Evolutionary conservation across 345 rosid species (phyloP), one percentile per base, ranked within the genome.

Genomic region (Hibiscus trionum): DNA sequence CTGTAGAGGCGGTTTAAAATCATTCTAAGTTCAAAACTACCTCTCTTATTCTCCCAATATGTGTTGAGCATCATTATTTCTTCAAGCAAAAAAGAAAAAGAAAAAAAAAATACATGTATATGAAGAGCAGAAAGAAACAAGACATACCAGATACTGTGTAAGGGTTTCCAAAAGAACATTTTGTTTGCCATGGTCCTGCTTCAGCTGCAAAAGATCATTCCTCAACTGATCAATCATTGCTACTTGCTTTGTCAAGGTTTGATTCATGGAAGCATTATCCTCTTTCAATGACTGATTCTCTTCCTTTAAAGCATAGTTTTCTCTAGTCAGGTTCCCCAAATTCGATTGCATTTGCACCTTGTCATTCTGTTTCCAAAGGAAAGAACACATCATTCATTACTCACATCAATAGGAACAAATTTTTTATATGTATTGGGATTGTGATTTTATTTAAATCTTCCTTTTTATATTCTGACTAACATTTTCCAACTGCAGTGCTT

Each of bases 251-350:
- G 21, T 24, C 74, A 71, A 46, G 33, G 56, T 61, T 15, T 16
- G 27, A 26, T 71, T n/a, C 74, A 71, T 71, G 2, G 0, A 21
- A 14, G 55, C 39, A 58, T 59, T 59, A 46, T 27, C 74, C 9
- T 6, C n/a, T 71, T 60, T 71, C 5, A 71, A 71, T 10, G 15
- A 42, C 61, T 7, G 57, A 58, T 71, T 71, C n/a, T 71, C 66
- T 8, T 24, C n/a, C 29, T 71, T 59, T 16, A 71, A n/a, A 14
- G 37, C 11, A 3, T 14, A 39, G 8, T 71, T 71, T 44, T 71
- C 74, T 39, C 2, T 53, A 0, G 4, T n/a, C 4, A 71, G 66
- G 2, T 0, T 24, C 57, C 16, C 26, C 42, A 71, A 35, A 16
- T 59, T 16, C 1, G 0, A 1, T 59, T 44, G 9, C 74, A 60